Evolutionary conservation across 1,284 basidiomycete genomes (phyloP), one percentile per base, ranked within the genome.

Genomic region (Gymnopus androsaceus): DNA sequence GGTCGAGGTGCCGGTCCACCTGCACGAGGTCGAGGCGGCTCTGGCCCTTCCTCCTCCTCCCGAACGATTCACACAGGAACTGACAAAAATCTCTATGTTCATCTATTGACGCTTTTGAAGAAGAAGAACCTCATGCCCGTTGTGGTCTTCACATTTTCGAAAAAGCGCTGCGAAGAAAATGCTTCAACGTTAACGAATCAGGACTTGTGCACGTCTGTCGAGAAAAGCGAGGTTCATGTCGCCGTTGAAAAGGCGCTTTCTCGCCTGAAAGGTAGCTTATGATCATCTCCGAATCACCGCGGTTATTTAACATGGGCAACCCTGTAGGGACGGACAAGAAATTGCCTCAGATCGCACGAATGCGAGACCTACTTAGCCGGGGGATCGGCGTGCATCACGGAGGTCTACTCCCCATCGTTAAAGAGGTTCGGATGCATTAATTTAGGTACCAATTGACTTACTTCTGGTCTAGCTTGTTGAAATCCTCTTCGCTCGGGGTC

Each of bases 301-400:
- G 45, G 14, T 54, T 33, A 60, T 5, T 56, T n/a, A n/a, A n/a
- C n/a, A n/a, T n/a, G n/a, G 62, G 34, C 56, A 41, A 57, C 45
- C 46, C 42, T 40, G 45, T 67, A 97, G 94, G 90, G 5, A 85
- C 90, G 15, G 97, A 99, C 73, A 92, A 87, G 70, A 88, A 90
- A 60, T 75, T 99, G n/a, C 97, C 97, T 12, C 97, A 99, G 69
- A 98, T 99, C 59, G 77, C 83, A 53, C 81, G 92, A 28, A 99
- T 98, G 89, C 83, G 93, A 17, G 92, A 97, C 64, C 74, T 99
- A 42, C 83, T 99, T 5, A 85, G 86, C 54, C 84, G 96, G 51
- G 97, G 97, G 33, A 95, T 99, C 54, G 97, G 95, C 11, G 92
- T 99, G 0, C 97, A 99, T 72, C 97, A 99, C 66, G 96, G 97